These are phyloP conservation scores for Haplosporangium sp. DNA, from an alignment of 371 early-diverging fungal species.

Conservation along the genomic window DNA sequence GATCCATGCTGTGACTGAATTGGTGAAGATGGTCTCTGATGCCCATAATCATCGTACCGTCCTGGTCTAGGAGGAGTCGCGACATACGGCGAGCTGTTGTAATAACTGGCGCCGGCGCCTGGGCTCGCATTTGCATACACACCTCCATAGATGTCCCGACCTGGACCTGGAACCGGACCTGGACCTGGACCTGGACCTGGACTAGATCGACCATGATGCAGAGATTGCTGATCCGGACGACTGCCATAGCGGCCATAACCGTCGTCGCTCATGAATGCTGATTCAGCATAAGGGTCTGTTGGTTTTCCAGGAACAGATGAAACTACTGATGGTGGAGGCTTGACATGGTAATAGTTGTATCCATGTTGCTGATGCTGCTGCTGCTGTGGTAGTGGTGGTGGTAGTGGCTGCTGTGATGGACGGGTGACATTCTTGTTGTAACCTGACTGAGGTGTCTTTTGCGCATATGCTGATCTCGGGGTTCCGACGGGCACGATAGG, in stretches of 20 bases:
- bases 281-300: slow-evolving; percentile 35
- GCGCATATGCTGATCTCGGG: slow-evolving; percentile 17
- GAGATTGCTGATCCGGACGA: slow-evolving; percentile 6
- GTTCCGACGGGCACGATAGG: slow-evolving; percentile 5
- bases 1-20: slow-evolving; percentile 49
- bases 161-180: neutral
- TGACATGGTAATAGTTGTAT: slow-evolving; percentile 41
- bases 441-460: slow-evolving; percentile 15
- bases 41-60: slow-evolving; percentile 28
- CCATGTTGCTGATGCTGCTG: slow-evolving; percentile 15
- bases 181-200: slow-evolving; percentile 5
- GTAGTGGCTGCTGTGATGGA: neutral
- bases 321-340: slow-evolving; percentile 1
- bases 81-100: slow-evolving; percentile 7
- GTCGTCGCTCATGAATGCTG: slow-evolving; percentile 25
- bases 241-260: slow-evolving; percentile 20
- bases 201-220: neutral
- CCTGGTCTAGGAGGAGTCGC: slow-evolving; percentile 14
- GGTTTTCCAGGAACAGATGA: neutral
- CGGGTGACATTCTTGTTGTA: slow-evolving; percentile 5
- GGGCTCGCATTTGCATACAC: slow-evolving; percentile 3
- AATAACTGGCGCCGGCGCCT: slow-evolving; percentile 7
- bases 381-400: slow-evolving; percentile 1
- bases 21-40: slow-evolving; percentile 27
- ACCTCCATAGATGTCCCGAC: slow-evolving; percentile 5